A percentile compares a stretch with the other conserved stretches of the same genome.
These are phyloP conservation scores for Solidago caesia DNA, from an alignment of 129 eudicot species.

Conservation along the genomic window DNA sequence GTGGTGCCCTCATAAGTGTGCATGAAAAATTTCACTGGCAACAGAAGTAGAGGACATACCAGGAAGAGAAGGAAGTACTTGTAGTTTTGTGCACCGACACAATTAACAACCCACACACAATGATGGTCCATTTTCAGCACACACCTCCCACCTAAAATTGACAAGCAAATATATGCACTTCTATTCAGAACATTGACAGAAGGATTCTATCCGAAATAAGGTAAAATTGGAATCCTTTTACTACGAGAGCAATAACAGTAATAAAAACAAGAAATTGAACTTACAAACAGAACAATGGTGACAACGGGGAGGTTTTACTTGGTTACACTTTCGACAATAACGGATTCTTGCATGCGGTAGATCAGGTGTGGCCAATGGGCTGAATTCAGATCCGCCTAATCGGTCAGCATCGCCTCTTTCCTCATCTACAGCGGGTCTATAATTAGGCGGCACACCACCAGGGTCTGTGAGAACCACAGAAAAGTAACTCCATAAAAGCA, in stretches of 20 bases:
- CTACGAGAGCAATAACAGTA: background rate
- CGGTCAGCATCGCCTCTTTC: conserved; percentile 77
- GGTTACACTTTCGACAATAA: conserved; percentile 88
- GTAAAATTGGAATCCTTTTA: conserved; percentile 9
- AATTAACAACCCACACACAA: conserved; percentile 98
- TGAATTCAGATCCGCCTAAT: conserved; percentile 59
- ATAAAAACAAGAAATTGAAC: conserved; percentile 25
- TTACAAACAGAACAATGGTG: conserved; percentile 98
- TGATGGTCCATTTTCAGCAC: conserved; percentile 98
- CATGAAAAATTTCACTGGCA: background rate
- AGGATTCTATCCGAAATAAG: background rate
- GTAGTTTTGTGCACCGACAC: conserved; percentile 97
- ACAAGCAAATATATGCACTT: background rate
- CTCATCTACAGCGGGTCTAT: conserved; percentile 73
- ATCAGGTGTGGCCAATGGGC: conserved; percentile 43
- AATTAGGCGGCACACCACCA: conserved; percentile 79
- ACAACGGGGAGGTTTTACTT: conserved; percentile 91
- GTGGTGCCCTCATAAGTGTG: background rate
- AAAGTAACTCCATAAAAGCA: conserved; percentile 94
- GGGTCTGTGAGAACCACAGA: conserved; percentile 91
- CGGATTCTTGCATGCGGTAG: conserved; percentile 54
- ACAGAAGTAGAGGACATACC: conserved; percentile 42
- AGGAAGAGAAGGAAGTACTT: conserved; percentile 94
- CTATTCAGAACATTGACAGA: background rate
- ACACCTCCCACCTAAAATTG: conserved; percentile 90